Conservation (phyloP, 768 basidiomycete species). For the Trametes meyenii region DNA sequence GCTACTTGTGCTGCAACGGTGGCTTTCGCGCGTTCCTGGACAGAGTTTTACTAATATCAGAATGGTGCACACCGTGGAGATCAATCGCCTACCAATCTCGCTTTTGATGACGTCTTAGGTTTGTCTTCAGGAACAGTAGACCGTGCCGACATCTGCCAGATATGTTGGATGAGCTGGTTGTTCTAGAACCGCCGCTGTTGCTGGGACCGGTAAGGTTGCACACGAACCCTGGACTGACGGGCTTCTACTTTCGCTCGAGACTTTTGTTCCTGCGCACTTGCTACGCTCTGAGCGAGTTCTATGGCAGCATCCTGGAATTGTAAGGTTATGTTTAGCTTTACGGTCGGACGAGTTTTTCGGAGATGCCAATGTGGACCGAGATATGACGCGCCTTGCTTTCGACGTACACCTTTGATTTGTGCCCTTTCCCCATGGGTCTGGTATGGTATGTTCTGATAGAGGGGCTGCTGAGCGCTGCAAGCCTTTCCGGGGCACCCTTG, state of each 20-base stretch:
- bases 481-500: not conserved
- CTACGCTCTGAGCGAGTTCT: conserved; percentile 26
- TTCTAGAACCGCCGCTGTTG: conserved; percentile 1
- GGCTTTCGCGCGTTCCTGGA: conserved; percentile 29
- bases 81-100: conserved; percentile 26
- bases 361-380: too few relatives aligned
- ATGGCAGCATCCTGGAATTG: conserved; percentile 24
- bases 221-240: conserved; percentile 19
- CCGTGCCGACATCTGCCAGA: not conserved
- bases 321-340: not conserved
- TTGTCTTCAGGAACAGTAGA: not conserved
- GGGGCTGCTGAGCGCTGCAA: not conserved
- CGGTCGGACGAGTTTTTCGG: not conserved
- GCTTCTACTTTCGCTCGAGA: conserved; percentile 19
- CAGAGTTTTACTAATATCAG: not conserved
- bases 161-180: not conserved
- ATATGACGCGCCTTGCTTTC: conserved; percentile 24
- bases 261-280: conserved; percentile 25
- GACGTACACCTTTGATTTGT: conserved; percentile 23
- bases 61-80: not conserved
- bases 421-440: conserved; percentile 1
- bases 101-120: conserved; percentile 17
- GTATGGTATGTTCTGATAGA: not conserved
- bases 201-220: conserved; percentile 10
- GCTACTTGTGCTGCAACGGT: conserved; percentile 24